Evolutionary conservation across 2,329 filamentous ascomycete genomes (phyloP).

Genomic region (Diplodia intermedia): DNA sequence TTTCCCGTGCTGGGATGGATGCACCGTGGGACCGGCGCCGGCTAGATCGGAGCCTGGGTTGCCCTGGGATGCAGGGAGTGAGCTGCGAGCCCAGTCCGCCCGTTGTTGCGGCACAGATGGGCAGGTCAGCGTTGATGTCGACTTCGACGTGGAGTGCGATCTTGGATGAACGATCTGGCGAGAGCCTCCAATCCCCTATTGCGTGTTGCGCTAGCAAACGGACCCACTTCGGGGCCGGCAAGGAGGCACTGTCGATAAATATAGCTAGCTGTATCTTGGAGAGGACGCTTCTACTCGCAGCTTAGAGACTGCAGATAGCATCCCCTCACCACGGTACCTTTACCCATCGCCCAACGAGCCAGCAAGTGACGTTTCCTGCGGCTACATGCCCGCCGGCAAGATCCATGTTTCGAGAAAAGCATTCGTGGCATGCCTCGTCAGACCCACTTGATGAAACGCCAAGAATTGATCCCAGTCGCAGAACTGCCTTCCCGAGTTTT

Average conservation of each 20-base stretch:
- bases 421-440: neutral
- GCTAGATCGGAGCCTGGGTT: neutral
- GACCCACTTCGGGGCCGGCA: neutral
- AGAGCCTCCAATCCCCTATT: neutral
- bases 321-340: neutral
- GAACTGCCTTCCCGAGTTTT: constrained; percentile 7
- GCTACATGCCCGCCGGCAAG: neutral
- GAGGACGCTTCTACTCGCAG: neutral
- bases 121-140: neutral
- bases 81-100: neutral
- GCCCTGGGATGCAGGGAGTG: neutral
- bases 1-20: constrained; percentile 1
- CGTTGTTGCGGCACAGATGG: neutral
- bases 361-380: neutral
- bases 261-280: neutral
- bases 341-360: neutral
- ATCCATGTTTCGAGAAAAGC: neutral
- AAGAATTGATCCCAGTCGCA: constrained; percentile 14
- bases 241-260: neutral
- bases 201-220: neutral
- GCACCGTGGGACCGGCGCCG: neutral
- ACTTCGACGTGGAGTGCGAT: neutral
- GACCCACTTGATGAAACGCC: constrained; percentile 26
- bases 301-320: neutral
- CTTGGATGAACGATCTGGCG: neutral